phyloP scores from a whole-genome alignment of 768 basidiomycete genomes.

The Psilocybe azurescens region DNA sequence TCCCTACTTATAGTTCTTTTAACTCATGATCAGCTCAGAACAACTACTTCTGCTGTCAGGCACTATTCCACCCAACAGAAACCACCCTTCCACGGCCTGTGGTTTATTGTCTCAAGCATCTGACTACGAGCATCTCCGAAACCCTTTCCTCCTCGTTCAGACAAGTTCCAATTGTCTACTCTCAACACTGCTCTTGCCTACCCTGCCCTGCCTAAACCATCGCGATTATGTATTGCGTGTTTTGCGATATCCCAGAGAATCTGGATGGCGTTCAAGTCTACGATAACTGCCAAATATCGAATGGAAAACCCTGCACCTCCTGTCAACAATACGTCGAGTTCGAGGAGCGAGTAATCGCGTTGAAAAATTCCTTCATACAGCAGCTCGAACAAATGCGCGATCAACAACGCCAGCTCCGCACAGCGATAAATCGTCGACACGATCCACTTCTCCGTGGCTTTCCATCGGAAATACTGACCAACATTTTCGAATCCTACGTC shows the following conservation, averaged over 20 bases:
- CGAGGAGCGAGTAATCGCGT: not conserved
- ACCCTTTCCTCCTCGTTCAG: no score
- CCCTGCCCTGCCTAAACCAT: not conserved
- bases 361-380: not conserved
- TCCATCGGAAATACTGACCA: not conserved
- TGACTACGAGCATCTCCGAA: no score
- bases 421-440: not conserved
- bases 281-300: not conserved
- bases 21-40: no score
- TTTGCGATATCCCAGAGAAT: not conserved
- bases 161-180: not conserved
- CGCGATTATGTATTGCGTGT: not conserved
- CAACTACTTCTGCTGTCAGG: no score
- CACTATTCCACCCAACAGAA: no score
- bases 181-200: not conserved
- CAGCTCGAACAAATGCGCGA: not conserved
- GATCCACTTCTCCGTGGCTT: not conserved
- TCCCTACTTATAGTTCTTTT: no score
- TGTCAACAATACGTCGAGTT: not conserved
- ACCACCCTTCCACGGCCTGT: no score
- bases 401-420: not conserved
- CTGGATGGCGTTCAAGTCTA: not conserved
- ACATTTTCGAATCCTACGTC: not conserved
- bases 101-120: no score
- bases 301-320: not conserved